Conservation (phyloP, 1,284 basidiomycete species). For the Meira miltonrushii region DNA sequence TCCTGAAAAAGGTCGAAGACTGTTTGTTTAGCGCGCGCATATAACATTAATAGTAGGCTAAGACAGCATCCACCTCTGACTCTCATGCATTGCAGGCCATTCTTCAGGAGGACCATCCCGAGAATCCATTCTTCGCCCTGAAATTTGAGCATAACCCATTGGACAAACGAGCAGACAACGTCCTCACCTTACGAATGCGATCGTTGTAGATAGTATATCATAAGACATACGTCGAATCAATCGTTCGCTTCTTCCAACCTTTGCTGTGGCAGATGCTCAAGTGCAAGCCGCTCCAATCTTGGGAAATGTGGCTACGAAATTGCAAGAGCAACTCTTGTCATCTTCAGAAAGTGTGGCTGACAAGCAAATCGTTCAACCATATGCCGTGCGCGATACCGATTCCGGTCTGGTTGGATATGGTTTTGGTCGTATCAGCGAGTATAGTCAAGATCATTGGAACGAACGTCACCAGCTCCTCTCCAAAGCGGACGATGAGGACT, state of each 20-base stretch:
- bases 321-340: not conserved
- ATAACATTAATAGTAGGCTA: too few species aligned
- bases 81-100: slow-evolving; percentile 44
- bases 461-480: not conserved
- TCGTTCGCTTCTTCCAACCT: slow-evolving; percentile 81
- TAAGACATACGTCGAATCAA: slow-evolving; percentile 83
- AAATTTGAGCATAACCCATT: slow-evolving; percentile 91
- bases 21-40: too few species aligned
- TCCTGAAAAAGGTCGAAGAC: too few species aligned
- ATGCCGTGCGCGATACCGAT: not conserved
- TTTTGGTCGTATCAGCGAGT: slow-evolving; percentile 10
- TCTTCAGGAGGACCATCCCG: slow-evolving; percentile 43
- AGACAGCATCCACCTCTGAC: too few species aligned
- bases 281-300: slow-evolving; percentile 16
- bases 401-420: not conserved
- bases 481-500: slow-evolving; percentile 1
- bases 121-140: slow-evolving; percentile 82
- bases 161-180: slow-evolving; percentile 87
- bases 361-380: not conserved
- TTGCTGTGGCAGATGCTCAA: slow-evolving; percentile 31
- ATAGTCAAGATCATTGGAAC: not conserved
- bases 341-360: not conserved
- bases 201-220: slow-evolving; percentile 99
- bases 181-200: slow-evolving; percentile 81
- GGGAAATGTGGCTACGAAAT: slow-evolving; percentile 2